Base-by-base conservation (phyloP, 768 basidiomycete genomes). In the Tephrocybe sp. region DNA sequence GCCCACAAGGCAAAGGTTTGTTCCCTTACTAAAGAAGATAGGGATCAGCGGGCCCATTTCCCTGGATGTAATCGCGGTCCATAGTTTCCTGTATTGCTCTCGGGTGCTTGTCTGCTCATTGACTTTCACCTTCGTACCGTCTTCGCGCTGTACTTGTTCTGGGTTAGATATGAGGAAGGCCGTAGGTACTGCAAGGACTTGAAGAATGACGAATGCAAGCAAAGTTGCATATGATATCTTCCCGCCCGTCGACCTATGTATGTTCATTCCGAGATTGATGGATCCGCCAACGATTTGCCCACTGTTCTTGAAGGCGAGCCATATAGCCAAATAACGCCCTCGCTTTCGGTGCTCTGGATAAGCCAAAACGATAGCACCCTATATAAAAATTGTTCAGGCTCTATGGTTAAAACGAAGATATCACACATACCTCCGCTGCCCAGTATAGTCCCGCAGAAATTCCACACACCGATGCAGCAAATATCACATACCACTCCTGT, bases 381-480 rank as follows among this genome's bases (percentile, higher is more conserved):
- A 24, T 4, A 36, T n/a, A 36, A n/a, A 36, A 7, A 36, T 10
- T 4, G 7, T 15, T 4, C 6, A 36, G 6, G 28, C 6, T 30
- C 6, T 30, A 5, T 30, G 11, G 28, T 30, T 30, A 5, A 11
- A 30, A 30, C 28, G 11, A 30, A 5, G 9, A n/a, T 36, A 9
- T 8, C 34, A 10, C 21, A 24, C 24, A 7, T 24, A 58, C 58
- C 54, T 62, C 54, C 43, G 58, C 54, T 24, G 56, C 55, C 52
- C 58, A 57, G 33, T 59, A 57, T 15, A 62, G 40, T 23, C 56
- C 51, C 8, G 50, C 55, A 3, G 58, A 62, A 40, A 62, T 51
- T 1, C 56, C 56, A 26, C 49, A 41, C 18, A 55, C 34, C 4
- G 46, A 38, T 18, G 56, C 52, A 2, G 51, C 51, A 28, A 62